Evolutionary conservation across 768 basidiomycete genomes (phyloP).

Genomic region (Collybia sordida): DNA sequence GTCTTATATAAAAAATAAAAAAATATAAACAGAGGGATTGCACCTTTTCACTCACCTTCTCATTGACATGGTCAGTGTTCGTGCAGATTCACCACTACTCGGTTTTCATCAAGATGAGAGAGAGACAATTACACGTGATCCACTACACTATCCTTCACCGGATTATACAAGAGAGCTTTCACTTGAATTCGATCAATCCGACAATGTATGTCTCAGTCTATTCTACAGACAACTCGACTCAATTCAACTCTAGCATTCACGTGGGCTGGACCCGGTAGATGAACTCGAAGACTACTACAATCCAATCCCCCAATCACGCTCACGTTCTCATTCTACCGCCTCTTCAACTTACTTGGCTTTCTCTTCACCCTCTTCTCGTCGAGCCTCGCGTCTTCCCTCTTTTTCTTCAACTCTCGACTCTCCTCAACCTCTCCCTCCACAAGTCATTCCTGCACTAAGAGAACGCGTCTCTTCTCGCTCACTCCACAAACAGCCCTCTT

Average conservation of each 20-base stretch:
- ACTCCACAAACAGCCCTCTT: neutral
- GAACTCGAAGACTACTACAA: neutral
- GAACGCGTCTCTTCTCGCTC: constrained; percentile 4
- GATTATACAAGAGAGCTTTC: constrained; percentile 10
- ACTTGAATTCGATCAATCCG: constrained; percentile 5
- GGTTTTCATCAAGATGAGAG: constrained; percentile 18
- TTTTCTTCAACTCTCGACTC: neutral
- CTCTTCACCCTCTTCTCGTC: neutral
- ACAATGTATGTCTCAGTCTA: neutral
- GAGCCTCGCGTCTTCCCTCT: neutral
- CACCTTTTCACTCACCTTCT: neutral
- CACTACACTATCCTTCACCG: constrained; percentile 15
- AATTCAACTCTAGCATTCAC: neutral
- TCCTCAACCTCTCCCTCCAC: constrained; percentile 3
- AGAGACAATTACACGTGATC: constrained; percentile 9
- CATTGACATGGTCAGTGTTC: constrained; percentile 1
- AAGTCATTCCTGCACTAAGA: constrained; percentile 3
- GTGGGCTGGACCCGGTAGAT: neutral
- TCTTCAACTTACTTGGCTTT: neutral
- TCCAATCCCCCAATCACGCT: neutral
- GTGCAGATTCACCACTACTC: constrained; percentile 24
- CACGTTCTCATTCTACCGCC: neutral
- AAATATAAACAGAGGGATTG: neutral
- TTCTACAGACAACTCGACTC: too few species aligned
- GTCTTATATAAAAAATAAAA: too few species aligned